These are phyloP conservation scores for Boletus calvinii DNA, from an alignment of 1,284 basidiomycete species.

Conservation along the genomic window DNA sequence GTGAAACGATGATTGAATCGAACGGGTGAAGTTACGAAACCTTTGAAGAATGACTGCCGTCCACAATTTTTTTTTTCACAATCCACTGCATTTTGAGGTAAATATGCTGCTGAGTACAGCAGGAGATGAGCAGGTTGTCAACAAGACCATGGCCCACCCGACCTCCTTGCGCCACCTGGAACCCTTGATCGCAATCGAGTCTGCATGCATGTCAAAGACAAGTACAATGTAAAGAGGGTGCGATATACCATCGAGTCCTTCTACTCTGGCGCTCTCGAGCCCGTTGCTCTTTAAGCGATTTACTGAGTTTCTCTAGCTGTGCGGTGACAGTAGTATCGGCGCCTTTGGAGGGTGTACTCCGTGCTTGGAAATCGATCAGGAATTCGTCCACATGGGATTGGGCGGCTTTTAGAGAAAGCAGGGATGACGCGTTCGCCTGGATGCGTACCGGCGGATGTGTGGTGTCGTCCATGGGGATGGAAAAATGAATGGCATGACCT, in stretches of 20 bases:
- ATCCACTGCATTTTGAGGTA: neutral
- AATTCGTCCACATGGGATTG: conserved; percentile 44
- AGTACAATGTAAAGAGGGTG: neutral
- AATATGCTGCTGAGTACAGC: neutral
- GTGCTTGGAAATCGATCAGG: conserved; percentile 45
- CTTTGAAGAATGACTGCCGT: neutral
- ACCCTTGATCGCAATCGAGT: neutral
- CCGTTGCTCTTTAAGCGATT: conserved; percentile 44
- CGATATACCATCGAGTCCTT: conserved; percentile 5
- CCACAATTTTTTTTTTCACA: neutral
- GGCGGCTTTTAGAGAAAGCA: conserved; percentile 40
- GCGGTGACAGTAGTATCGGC: conserved; percentile 50
- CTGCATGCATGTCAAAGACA: conserved; percentile 6
- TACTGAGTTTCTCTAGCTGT: conserved; percentile 52
- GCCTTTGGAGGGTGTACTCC: conserved; percentile 44
- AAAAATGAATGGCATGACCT: neutral
- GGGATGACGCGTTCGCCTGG: conserved; percentile 34
- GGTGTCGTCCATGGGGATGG: conserved; percentile 43
- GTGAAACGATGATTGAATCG: neutral
- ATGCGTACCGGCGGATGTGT: conserved; percentile 50
- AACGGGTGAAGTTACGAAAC: neutral
- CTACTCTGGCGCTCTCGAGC: conserved; percentile 24
- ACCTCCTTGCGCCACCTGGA: neutral
- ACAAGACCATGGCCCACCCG: neutral
- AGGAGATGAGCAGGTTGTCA: neutral